Evolutionary conservation across 768 basidiomycete species (phyloP), one percentile per base, ranked within the genome.

Genomic region (Lentinula boryana): DNA sequence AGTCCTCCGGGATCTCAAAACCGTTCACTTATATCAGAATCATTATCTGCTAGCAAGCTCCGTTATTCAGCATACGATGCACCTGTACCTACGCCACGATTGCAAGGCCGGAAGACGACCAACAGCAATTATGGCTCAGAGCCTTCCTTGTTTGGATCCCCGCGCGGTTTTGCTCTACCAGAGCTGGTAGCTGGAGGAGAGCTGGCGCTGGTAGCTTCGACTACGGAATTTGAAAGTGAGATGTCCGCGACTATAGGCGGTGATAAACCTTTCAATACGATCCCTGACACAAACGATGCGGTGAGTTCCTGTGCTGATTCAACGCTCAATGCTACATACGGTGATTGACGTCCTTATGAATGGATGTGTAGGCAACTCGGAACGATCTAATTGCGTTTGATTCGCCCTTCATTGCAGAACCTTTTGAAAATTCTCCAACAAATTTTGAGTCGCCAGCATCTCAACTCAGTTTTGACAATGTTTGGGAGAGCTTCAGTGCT

Each of bases 321-420:
- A 46, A n/a, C 46, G 46, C 46, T 44, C 43, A 16, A 23, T 48
- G 46, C 21, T 18, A 48, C 46, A 48, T 27, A 48, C 46, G 46
- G 21, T 21, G 9, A 48, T 48, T 48, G 46, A 48, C 21, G 21
- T 8, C 13, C 13, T 38, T 48, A 48, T 48, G 18, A 48, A 21
- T 5, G 44, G 1, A 21, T 21, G 31, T 53, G 23, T 32, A 58
- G 61, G 10, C 40, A 23, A 15, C 40, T 40, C 55, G 40, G 13
- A 52, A 71, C 18, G 88, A 92, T 72, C 80, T 93, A 51, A 91
- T 93, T 63, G 76, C 84, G 8, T 80, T 93, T 41, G 89, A 93
- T 69, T 84, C 87, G 1, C 87, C 89, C 2, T 87, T 87, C 72
- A 73, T 83, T 46, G 68, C 77, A 7, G 85, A 86, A 62, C 75